Conservation (phyloP, 2,329 filamentous ascomycete genomes). For the Leptographium radiaticola region DNA sequence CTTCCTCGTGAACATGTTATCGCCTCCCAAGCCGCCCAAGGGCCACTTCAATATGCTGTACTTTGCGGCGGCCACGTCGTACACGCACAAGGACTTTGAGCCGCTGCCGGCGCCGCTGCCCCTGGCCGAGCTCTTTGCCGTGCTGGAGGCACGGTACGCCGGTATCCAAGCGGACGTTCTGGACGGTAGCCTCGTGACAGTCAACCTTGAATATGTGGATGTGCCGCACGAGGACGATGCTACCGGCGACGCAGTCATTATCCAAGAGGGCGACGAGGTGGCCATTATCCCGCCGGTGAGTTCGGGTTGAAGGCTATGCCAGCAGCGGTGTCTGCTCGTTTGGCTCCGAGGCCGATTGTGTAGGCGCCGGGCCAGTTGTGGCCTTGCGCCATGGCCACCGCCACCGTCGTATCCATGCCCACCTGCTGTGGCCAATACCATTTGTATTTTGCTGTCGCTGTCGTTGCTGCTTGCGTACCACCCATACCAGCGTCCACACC, state of each 20-base stretch:
- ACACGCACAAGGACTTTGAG: constrained; percentile 56
- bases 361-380: background rate
- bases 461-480: constrained; percentile 4
- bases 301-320: constrained; percentile 47
- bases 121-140: constrained; percentile 48
- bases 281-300: constrained; percentile 82
- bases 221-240: constrained; percentile 25
- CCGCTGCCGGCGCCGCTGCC: constrained; percentile 51
- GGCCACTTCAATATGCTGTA: constrained; percentile 72
- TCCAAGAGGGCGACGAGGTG: constrained; percentile 67
- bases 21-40: constrained; percentile 31
- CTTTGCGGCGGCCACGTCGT: constrained; percentile 64
- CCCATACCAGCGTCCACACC: constrained; percentile 11
- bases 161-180: constrained; percentile 59
- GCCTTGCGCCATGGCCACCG: no score
- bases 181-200: constrained; percentile 59
- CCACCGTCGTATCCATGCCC: background rate
- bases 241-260: constrained; percentile 26
- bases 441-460: background rate
- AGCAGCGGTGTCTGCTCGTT: constrained; percentile 12
- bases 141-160: constrained; percentile 54
- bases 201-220: constrained; percentile 75
- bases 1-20: constrained; percentile 15
- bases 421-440: background rate
- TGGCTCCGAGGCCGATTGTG: background rate